Evolutionary conservation across 805 yeast species (phyloP).

Genomic region (Clavispora phyllophila): DNA sequence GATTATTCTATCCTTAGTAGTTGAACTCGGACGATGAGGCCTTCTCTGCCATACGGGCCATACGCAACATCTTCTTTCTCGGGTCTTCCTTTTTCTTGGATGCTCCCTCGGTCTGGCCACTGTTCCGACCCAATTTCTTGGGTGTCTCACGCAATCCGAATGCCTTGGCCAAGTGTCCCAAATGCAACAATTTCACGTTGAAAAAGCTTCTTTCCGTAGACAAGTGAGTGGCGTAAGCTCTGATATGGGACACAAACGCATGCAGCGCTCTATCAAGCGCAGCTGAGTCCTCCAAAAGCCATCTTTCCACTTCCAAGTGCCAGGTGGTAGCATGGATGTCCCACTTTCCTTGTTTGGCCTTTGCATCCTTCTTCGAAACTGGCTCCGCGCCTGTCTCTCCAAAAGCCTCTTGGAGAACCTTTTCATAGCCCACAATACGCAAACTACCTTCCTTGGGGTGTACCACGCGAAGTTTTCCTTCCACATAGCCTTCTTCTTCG

Average conservation of each 20-base stretch:
- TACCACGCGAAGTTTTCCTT: constrained; percentile 38
- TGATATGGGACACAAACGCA: constrained; percentile 82
- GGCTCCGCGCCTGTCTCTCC: constrained; percentile 35
- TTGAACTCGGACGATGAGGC: constrained; percentile 73
- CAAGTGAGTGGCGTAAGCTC: constrained; percentile 95
- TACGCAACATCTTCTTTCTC: constrained; percentile 65
- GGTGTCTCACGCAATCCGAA: constrained; percentile 96
- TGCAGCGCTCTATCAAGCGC: constrained; percentile 65
- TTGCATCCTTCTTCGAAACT: constrained; percentile 33
- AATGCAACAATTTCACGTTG: constrained; percentile 76
- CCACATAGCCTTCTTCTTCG: constrained; percentile 77
- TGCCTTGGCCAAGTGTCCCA: constrained; percentile 94
- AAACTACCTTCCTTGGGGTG: constrained; percentile 35
- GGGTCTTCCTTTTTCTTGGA: constrained; percentile 57
- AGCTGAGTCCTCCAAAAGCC: constrained; percentile 65
- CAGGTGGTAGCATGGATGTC: constrained; percentile 93
- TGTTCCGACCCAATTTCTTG: constrained; percentile 56
- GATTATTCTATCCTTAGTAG: constrained; percentile 23
- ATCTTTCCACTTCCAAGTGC: constrained; percentile 87
- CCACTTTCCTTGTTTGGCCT: constrained; percentile 56
- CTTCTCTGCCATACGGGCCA: constrained; percentile 66
- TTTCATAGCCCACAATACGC: constrained; percentile 31
- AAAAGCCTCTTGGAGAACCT: constrained; percentile 28
- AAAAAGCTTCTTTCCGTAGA: constrained; percentile 73
- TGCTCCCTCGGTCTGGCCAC: constrained; percentile 16